These are phyloP conservation scores for Danielia reshetovae DNA, from an alignment of 805 yeast genomes.

Conservation along the genomic window DNA sequence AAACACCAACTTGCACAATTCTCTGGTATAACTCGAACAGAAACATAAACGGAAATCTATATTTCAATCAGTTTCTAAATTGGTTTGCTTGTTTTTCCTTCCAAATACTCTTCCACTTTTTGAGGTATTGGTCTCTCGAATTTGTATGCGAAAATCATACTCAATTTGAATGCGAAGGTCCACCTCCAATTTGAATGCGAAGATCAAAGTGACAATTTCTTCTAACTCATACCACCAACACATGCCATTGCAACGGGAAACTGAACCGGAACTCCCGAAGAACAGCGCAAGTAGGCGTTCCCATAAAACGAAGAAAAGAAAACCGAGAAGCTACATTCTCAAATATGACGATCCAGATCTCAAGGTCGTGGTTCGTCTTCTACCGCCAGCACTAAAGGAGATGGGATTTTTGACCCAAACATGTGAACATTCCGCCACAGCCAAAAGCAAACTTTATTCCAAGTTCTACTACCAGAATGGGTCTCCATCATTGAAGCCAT, in stretches of 20 bases:
- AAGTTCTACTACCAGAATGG: conserved; percentile 17
- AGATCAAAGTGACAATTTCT: too few relatives aligned
- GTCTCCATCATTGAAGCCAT: conserved; percentile 11
- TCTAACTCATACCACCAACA: too few relatives aligned
- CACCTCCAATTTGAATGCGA: too few relatives aligned
- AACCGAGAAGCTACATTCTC: not conserved
- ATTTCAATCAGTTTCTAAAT: too few relatives aligned
- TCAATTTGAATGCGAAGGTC: too few relatives aligned
- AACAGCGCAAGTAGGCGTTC: not conserved
- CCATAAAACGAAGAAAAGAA: not conserved
- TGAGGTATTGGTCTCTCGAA: too few relatives aligned
- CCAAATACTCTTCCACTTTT: too few relatives aligned
- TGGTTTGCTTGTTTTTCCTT: too few relatives aligned
- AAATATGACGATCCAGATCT: conserved; percentile 14
- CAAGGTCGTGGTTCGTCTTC: conserved; percentile 14
- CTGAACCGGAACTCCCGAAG: not conserved
- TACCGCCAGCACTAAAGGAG: conserved; percentile 21
- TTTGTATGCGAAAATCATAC: too few relatives aligned
- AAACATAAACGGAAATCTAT: too few relatives aligned
- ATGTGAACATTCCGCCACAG: conserved; percentile 11
- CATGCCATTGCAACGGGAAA: not conserved
- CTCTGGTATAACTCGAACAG: too few relatives aligned
- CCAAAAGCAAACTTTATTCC: not conserved
- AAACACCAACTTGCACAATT: too few relatives aligned
- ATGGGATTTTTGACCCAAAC: conserved; percentile 17